phyloP scores from a whole-genome alignment of 345 rosid species.

The Aegle marmelos region DNA sequence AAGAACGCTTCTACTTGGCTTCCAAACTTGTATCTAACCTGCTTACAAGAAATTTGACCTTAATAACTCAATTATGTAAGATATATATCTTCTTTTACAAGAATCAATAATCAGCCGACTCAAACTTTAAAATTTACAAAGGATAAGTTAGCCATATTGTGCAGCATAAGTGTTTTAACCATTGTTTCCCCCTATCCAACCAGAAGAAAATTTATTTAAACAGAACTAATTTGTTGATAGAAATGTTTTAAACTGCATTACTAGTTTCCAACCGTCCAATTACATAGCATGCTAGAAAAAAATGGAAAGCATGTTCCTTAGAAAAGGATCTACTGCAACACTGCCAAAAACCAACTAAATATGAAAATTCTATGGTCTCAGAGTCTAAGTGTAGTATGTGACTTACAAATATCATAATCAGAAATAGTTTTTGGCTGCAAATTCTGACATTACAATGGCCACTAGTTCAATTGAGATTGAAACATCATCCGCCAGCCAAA shows the following conservation, averaged over 20 bases:
- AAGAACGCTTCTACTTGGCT: constrained; percentile 92
- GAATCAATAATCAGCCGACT: background rate
- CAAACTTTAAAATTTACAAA: background rate
- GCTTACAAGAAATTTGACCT: constrained; percentile 27
- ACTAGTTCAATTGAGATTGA: background rate
- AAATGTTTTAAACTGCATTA: background rate
- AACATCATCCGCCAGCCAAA: background rate
- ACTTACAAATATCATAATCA: background rate
- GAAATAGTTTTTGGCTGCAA: background rate
- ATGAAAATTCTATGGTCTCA: background rate
- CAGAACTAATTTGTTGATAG: background rate
- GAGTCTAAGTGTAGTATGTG: background rate
- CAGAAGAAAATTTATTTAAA: background rate
- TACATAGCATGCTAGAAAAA: background rate
- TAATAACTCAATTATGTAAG: background rate
- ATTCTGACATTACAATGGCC: background rate
- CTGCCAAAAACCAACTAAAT: background rate
- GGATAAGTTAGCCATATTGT: background rate
- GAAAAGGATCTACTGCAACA: background rate
- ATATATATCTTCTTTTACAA: background rate
- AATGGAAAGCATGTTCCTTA: background rate
- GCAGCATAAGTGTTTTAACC: background rate
- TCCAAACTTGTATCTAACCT: constrained; percentile 81
- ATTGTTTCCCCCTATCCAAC: background rate
- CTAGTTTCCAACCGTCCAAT: background rate